A percentile compares a stretch with the other conserved stretches of the same genome.
Conservation (phyloP, 495 filamentous ascomycete species). For the Hyaloscypha variabilis region DNA sequence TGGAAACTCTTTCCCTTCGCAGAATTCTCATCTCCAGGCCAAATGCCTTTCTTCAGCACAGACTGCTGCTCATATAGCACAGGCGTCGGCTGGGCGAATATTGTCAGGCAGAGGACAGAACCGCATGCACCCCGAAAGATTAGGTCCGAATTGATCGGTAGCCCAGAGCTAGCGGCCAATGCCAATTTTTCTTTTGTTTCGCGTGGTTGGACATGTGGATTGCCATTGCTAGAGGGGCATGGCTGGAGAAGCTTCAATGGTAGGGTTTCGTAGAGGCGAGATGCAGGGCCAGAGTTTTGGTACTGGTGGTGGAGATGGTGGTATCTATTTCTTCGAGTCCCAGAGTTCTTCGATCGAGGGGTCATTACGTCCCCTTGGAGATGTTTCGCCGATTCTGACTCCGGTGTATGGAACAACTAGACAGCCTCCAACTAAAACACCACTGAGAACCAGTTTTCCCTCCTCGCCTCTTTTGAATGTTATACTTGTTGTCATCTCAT, state of each 20-base stretch:
- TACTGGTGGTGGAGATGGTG: constrained; percentile 3
- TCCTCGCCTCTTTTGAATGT: constrained; percentile 13
- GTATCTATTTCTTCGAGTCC: constrained; percentile 7
- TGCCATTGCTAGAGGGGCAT: constrained; percentile 3
- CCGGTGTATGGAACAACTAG: not conserved
- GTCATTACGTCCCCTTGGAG: constrained; percentile 3
- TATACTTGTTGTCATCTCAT: constrained; percentile 10
- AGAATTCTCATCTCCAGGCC: constrained; percentile 4
- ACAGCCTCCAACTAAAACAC: constrained; percentile 8
- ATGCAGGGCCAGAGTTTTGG: constrained; percentile 8
- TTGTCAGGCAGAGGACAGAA: constrained; percentile 6
- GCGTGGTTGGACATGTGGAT: constrained; percentile 6
- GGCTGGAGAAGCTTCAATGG: constrained; percentile 1
- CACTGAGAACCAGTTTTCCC: constrained; percentile 14
- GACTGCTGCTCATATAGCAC: constrained; percentile 2
- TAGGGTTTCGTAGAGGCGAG: constrained; percentile 5
- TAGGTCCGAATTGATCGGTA: not conserved
- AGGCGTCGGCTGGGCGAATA: constrained; percentile 4
- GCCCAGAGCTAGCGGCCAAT: constrained; percentile 1
- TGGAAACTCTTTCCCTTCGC: constrained; percentile 6
- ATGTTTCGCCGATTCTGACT: constrained; percentile 7
- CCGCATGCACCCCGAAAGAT: constrained; percentile 4
- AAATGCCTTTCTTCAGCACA: constrained; percentile 7
- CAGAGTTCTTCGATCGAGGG: constrained; percentile 9
- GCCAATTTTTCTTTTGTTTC: constrained; percentile 9